These are phyloP conservation scores for Aspergillus brasiliensis DNA, from an alignment of 2,329 filamentous ascomycete genomes.

Conservation along the genomic window DNA sequence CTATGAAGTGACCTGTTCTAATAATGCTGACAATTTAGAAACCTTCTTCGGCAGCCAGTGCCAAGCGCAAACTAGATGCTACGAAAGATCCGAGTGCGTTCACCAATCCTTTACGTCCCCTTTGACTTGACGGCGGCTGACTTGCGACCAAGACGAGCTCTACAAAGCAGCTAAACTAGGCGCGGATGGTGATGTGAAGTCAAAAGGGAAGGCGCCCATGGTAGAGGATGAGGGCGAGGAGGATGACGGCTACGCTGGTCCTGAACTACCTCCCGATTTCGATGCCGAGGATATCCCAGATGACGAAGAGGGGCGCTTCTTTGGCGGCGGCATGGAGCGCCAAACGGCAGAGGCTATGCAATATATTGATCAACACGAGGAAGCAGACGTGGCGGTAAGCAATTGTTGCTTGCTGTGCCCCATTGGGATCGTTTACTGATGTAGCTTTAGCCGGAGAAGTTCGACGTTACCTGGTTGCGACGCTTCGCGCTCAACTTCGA, in stretches of 20 bases:
- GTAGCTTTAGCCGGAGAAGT: slow-evolving; percentile 63
- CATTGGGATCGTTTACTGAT: slow-evolving; percentile 24
- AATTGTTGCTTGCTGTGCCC: background rate
- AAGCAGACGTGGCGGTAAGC: slow-evolving; percentile 50
- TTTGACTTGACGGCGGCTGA: slow-evolving; percentile 15
- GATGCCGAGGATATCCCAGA: slow-evolving; percentile 63
- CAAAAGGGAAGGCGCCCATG: slow-evolving; percentile 47
- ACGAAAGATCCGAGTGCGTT: slow-evolving; percentile 53
- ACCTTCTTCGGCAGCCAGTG: slow-evolving; percentile 47
- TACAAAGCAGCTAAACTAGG: slow-evolving; percentile 63
- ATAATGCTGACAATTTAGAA: slow-evolving; percentile 43
- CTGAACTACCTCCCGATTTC: slow-evolving; percentile 59
- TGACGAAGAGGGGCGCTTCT: slow-evolving; percentile 93
- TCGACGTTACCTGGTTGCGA: slow-evolving; percentile 81
- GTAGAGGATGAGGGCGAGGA: slow-evolving; percentile 50
- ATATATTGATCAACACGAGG: slow-evolving; percentile 74
- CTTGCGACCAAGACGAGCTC: slow-evolving; percentile 47
- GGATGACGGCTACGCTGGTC: slow-evolving; percentile 54
- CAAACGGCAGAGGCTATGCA: slow-evolving; percentile 82
- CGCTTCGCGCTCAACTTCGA: slow-evolving; percentile 82
- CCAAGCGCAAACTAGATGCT: slow-evolving; percentile 63
- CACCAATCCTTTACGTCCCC: background rate
- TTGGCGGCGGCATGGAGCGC: slow-evolving; percentile 83
- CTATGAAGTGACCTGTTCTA: background rate
- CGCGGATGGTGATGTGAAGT: slow-evolving; percentile 53